Base-by-base conservation (phyloP, 495 filamentous ascomycete genomes). In the Neurospora sp. region DNA sequence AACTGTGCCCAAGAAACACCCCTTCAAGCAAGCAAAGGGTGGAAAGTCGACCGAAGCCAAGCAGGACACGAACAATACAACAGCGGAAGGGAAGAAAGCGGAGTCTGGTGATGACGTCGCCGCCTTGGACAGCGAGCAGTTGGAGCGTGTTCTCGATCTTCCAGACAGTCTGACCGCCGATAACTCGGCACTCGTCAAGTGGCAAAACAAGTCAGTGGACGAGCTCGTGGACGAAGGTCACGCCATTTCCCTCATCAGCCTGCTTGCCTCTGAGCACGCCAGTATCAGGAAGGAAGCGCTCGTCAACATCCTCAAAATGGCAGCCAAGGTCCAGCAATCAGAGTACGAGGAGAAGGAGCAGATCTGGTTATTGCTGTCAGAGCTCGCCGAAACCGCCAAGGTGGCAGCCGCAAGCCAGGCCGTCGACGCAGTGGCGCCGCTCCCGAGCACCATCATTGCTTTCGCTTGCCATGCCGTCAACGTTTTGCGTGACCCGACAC, bases 201-300 rank as follows among this genome's bases (percentile, higher is more conserved):
- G 93, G 94, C 84, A 88, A 69, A 84, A 87, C 69, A 92, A 95
- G 73, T 91, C 93, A 5, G 81, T 92, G 0, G 90, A 91, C 39
- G 88, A 91, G 74, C 88, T 92, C 0, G 81, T 96, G 22, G 91
- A 93, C 72, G 90, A 94, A 73, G 92, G 91, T 6, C 85, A 89
- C 73, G 82, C 91, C 39, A 83, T 84, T 27, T 87, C 89, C 14
- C 79, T 97, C 46, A 85, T 95, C 44, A 82, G 92, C 38, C 91
- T 94, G 76, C 83, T 97, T 53, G 91, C 88, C 71, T 95, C 93
- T 2, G 83, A 90, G 73, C 86, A 93, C 72, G 83, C 86, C 46
- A 90, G 91, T 76, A 90, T 96, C 69, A 86, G 94, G 37, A 87
- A 88, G 72, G 91, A 97, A 80, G 93, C 93, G n/a, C 85, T 92